Percentiles rank a stretch among this genome's conserved stretches.
Evolutionary conservation across 2,329 filamentous ascomycete species (phyloP).

Genomic region (Phoma sp.): DNA sequence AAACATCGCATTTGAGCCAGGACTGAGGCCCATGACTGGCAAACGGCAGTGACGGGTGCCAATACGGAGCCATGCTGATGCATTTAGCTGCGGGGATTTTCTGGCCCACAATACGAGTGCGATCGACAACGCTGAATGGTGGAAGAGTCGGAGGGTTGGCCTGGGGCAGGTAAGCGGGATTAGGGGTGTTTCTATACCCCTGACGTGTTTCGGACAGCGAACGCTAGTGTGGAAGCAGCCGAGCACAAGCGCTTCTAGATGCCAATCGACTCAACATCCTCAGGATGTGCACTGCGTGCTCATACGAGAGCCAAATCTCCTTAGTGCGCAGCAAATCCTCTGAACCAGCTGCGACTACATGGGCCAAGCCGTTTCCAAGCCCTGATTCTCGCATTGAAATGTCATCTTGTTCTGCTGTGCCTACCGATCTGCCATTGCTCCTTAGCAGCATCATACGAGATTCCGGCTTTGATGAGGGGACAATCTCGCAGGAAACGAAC

Average conservation of each 20-base stretch:
- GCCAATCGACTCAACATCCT: conserved; percentile 5
- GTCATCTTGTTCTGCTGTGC: conserved; percentile 27
- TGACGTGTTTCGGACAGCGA: conserved; percentile 32
- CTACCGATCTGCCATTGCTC: conserved; percentile 28
- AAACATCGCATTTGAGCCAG: conserved; percentile 31
- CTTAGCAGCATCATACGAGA: conserved; percentile 3
- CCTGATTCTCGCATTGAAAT: conserved; percentile 13
- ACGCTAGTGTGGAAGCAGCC: conserved; percentile 28
- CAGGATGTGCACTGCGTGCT: conserved; percentile 3
- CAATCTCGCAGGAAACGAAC: conserved; percentile 39
- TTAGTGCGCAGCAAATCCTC: conserved; percentile 28
- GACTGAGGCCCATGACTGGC: conserved; percentile 22
- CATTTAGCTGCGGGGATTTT: conserved; percentile 23
- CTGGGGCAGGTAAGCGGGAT: conserved; percentile 27
- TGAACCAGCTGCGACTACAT: conserved; percentile 35
- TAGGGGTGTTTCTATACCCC: conserved; percentile 30
- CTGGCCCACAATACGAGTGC: conserved; percentile 16
- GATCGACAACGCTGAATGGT: conserved; percentile 25
- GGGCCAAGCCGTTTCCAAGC: conserved; percentile 36
- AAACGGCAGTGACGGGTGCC: conserved; percentile 20
- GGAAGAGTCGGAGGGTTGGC: conserved; percentile 18
- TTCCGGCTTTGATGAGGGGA: conserved; percentile 25
- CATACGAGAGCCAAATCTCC: conserved; percentile 27
- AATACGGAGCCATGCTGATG: conserved; percentile 25
- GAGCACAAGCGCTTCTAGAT: conserved; percentile 22